Base-by-base conservation (phyloP, 257 asterid species). In the Nicotiana otophora region DNA sequence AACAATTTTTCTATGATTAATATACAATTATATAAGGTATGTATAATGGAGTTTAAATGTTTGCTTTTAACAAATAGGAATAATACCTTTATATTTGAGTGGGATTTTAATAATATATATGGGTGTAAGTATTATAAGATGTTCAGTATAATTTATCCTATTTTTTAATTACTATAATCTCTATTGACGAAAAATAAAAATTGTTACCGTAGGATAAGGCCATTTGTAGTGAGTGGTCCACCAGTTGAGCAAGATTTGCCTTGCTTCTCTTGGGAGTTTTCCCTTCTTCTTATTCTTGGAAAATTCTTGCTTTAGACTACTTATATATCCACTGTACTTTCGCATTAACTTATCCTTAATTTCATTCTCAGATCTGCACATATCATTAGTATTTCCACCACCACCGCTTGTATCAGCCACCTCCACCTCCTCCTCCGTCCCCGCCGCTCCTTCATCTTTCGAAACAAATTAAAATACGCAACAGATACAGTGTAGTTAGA, bases 221-320 rank as follows among this genome's bases (percentile, higher is more conserved):
- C 84, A 82, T 57, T 70, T 82, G 63, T 82, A 82, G 81, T 82
- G 81, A 28, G 33, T n/a, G 10, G 55, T 74, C 84, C 84, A 82
- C 84, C 84, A 82, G 36, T 70, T 58, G 0, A 57, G 70, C 84
- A 82, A 48, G 20, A 54, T 82, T 70, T 82, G 74, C 19, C 53
- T 58, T 61, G 84, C 84, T 70, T 82, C 84, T 70, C 9, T 82
- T 15, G 84, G 84, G 7, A 82, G 74, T 1, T 82, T 82, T 19
- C 81, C 84, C 70, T 82, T 82, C 74, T 82, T 82, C 46, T 72
- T 82, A 60, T 68, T 82, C n/a, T 70, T 82, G 30, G 51, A 70
- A 23, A 69, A 61, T 20, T 82, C 74, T 10, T 82, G 81, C 84
- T 82, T 82, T 63, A 82, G 69, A 58, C 80, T 67, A 9, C 74